Conservation (phyloP, 2,329 filamentous ascomycete genomes). For the Talaromyces sp. region DNA sequence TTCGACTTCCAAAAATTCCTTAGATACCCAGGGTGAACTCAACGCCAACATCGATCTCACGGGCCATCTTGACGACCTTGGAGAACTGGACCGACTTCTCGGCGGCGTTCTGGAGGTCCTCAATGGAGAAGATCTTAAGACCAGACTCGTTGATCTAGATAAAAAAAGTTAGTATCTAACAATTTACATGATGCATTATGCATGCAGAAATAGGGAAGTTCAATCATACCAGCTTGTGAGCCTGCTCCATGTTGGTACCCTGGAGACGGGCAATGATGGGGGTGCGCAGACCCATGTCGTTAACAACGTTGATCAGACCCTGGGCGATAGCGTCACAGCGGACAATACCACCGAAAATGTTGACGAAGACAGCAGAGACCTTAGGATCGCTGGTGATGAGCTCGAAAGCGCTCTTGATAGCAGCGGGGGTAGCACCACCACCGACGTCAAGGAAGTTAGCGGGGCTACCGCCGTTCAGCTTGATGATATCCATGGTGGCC, state of each 20-base stretch:
- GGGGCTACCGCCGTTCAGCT: slow-evolving; percentile 93
- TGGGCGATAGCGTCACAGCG: slow-evolving; percentile 96
- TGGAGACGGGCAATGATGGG: slow-evolving; percentile 97
- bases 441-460: slow-evolving; percentile 99
- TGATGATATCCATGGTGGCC: slow-evolving; percentile 99
- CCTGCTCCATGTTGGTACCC: slow-evolving; percentile 96
- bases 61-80: slow-evolving; percentile 98
- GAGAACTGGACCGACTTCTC: slow-evolving; percentile 99
- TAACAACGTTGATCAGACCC: slow-evolving; percentile 91
- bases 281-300: slow-evolving; percentile 92
- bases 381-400: slow-evolving; percentile 98
- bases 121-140: slow-evolving; percentile 99
- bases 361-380: slow-evolving; percentile 98
- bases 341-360: slow-evolving; percentile 99
- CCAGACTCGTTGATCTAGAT: slow-evolving; percentile 86
- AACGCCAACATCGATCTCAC: slow-evolving; percentile 95
- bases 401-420: slow-evolving; percentile 96
- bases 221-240: slow-evolving; percentile 69
- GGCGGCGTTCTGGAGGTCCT: slow-evolving; percentile 93
- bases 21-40: slow-evolving; percentile 95
- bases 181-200: no score
- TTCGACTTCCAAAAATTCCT: slow-evolving; percentile 18
- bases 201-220: slow-evolving; percentile 30
- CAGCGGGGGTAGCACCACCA: slow-evolving; percentile 92
- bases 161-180: slow-evolving; percentile 4